phyloP scores from a whole-genome alignment of 2,329 filamentous ascomycete genomes.

The Thielaviopsis populi region DNA sequence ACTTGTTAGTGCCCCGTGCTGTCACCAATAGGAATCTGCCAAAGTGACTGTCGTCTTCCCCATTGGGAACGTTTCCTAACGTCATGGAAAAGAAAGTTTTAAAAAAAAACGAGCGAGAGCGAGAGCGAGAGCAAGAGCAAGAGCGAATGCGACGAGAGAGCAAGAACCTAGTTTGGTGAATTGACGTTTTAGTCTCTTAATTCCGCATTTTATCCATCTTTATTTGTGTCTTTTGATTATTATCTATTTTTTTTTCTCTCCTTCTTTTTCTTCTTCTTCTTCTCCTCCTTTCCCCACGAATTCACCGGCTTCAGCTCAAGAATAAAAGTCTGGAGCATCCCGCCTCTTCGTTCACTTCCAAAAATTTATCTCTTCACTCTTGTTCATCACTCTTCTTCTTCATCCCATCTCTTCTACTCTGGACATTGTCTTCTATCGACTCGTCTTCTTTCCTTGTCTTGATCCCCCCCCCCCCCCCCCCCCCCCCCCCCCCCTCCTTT shows the following conservation, averaged over 20 bases:
- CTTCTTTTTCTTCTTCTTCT: not conserved
- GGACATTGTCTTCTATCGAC: not conserved
- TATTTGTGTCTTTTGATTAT: not conserved
- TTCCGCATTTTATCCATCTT: not conserved
- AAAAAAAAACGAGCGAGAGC: not conserved
- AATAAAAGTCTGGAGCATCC: slow-evolving; percentile 15
- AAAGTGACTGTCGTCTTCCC: not conserved
- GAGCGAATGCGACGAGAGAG: not conserved
- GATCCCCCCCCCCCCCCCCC: not conserved
- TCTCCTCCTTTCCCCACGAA: slow-evolving; percentile 2
- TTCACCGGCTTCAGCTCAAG: not conserved
- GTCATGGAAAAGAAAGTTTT: not conserved
- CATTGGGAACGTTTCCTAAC: slow-evolving; percentile 2
- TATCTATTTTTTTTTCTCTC: not conserved
- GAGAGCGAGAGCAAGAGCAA: not conserved
- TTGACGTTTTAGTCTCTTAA: not conserved
- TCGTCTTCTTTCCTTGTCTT: not conserved
- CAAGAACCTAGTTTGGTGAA: not conserved
- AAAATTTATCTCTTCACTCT: slow-evolving; percentile 1
- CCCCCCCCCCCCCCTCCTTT: not conserved
- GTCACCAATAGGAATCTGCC: not conserved
- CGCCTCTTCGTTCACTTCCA: slow-evolving; percentile 4
- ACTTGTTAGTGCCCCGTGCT: not conserved
- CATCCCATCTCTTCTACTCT: slow-evolving; percentile 6
- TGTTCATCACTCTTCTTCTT: slow-evolving; percentile 8